These are phyloP conservation scores for Phlyctochytrium bullatum DNA, from an alignment of 192 early-diverging fungal species.

Conservation along the genomic window DNA sequence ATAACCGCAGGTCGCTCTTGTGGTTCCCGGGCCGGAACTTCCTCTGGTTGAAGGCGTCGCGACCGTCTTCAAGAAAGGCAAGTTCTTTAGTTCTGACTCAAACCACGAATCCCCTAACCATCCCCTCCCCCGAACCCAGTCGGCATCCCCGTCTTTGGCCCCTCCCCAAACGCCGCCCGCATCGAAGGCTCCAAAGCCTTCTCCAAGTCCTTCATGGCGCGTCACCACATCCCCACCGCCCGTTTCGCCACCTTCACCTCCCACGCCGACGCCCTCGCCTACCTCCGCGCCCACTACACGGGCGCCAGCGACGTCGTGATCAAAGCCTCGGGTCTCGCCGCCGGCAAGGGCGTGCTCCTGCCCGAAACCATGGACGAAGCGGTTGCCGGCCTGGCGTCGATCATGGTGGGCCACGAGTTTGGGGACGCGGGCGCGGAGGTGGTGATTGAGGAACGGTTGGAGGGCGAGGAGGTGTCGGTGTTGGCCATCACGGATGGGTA, in stretches of 20 bases:
- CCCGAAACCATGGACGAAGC: slow-evolving; percentile 85
- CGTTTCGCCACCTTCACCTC: slow-evolving; percentile 85
- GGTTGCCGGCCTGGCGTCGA: slow-evolving; percentile 72
- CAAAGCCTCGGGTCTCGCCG: slow-evolving; percentile 97
- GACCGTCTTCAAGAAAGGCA: slow-evolving; percentile 74
- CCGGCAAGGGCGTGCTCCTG: slow-evolving; percentile 95
- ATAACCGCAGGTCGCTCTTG: slow-evolving; percentile 62
- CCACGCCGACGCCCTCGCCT: slow-evolving; percentile 66
- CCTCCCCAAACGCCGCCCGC: slow-evolving; percentile 79
- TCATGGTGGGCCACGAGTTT: slow-evolving; percentile 91
- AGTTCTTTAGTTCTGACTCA: slow-evolving; percentile 9
- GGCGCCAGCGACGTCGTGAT: slow-evolving; percentile 72
- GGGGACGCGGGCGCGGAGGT: slow-evolving; percentile 82
- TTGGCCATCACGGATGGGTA: slow-evolving; percentile 94
- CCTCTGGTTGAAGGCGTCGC: slow-evolving; percentile 92
- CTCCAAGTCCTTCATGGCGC: slow-evolving; percentile 98
- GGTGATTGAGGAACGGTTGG: slow-evolving; percentile 92
- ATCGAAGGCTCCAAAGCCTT: slow-evolving; percentile 99
- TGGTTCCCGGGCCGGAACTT: slow-evolving; percentile 95
- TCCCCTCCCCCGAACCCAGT: slow-evolving; percentile 51
- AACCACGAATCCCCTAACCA: not conserved
- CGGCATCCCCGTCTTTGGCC: slow-evolving; percentile 90
- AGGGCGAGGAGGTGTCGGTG: slow-evolving; percentile 90
- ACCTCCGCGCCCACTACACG: slow-evolving; percentile 53
- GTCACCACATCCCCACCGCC: slow-evolving; percentile 94